phyloP scores from a whole-genome alignment of 1,284 basidiomycete genomes.

The Farysia itapuensis region DNA sequence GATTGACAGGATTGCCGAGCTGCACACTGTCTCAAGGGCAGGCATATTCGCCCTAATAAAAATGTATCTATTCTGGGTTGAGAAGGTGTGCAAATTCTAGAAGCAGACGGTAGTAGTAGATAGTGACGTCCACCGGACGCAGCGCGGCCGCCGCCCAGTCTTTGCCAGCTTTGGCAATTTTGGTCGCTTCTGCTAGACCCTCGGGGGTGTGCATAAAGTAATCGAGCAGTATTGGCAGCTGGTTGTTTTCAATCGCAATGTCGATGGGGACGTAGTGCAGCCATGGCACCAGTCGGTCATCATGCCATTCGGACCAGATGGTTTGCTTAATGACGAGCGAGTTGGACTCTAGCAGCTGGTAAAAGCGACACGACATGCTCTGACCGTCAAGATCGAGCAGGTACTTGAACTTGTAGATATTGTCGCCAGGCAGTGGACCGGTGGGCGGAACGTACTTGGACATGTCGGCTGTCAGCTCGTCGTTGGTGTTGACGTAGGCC shows the following conservation, averaged over 20 bases:
- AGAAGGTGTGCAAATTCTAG: slow-evolving; percentile 17
- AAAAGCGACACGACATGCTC: slow-evolving; percentile 33
- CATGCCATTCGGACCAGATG: slow-evolving; percentile 31
- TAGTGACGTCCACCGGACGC: slow-evolving; percentile 15
- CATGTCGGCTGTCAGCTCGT: neutral
- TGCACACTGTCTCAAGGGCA: too few relatives aligned
- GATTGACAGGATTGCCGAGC: too few relatives aligned
- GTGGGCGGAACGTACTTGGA: slow-evolving; percentile 1
- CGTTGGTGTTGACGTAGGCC: neutral
- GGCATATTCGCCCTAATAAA: too few relatives aligned
- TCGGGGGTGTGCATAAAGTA: slow-evolving; percentile 19
- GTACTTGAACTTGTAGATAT: slow-evolving; percentile 10
- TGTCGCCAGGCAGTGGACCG: slow-evolving; percentile 1
- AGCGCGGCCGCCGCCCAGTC: slow-evolving; percentile 12
- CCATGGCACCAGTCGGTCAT: slow-evolving; percentile 25
- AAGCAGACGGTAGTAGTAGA: slow-evolving; percentile 20
- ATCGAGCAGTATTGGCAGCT: slow-evolving; percentile 23
- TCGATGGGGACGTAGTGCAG: slow-evolving; percentile 27
- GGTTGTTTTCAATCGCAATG: slow-evolving; percentile 14
- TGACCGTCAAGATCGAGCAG: slow-evolving; percentile 15
- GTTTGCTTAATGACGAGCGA: slow-evolving; percentile 26
- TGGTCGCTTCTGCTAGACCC: slow-evolving; percentile 7
- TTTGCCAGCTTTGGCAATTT: slow-evolving; percentile 10
- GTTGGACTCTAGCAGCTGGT: slow-evolving; percentile 24
- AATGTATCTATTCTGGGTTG: too few relatives aligned